Evolutionary conservation across 768 basidiomycete species (phyloP).

Genomic region (Panaeolus cyanescens): DNA sequence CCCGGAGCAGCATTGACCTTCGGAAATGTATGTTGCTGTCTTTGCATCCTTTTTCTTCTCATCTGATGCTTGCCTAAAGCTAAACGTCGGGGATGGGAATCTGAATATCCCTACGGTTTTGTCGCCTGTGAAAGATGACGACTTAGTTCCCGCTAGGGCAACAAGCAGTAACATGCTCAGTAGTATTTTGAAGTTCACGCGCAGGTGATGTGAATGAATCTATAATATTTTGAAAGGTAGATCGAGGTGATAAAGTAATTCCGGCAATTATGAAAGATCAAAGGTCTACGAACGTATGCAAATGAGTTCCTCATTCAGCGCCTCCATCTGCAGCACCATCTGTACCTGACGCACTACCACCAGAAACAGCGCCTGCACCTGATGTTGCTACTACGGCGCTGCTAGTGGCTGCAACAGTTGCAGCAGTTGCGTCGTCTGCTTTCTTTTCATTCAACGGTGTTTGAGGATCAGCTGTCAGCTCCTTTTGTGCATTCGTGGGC

Average conservation of each 20-base stretch:
- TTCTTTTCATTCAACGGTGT: background rate
- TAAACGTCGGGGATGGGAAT: conserved; percentile 32
- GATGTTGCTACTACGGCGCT: conserved; percentile 1
- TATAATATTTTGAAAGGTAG: too few species aligned
- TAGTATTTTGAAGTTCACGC: conserved; percentile 8
- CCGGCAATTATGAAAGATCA: too few species aligned
- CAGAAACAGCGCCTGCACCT: conserved; percentile 8
- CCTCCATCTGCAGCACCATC: conserved; percentile 6
- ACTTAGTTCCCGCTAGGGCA: conserved; percentile 50
- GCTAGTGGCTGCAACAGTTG: background rate
- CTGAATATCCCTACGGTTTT: conserved; percentile 67
- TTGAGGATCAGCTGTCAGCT: background rate
- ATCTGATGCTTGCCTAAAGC: conserved; percentile 16
- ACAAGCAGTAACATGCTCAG: conserved; percentile 11
- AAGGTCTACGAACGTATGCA: background rate
- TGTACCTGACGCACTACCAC: conserved; percentile 7
- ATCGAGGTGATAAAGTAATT: too few species aligned
- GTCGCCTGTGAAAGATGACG: conserved; percentile 65
- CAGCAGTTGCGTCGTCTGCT: background rate
- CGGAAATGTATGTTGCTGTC: conserved; percentile 29
- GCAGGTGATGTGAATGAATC: background rate
- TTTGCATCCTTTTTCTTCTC: background rate
- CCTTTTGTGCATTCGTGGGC: background rate
- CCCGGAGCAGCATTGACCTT: conserved; percentile 46
- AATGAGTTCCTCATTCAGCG: conserved; percentile 1